Evolutionary conservation across 2,329 filamentous ascomycete species (phyloP), one percentile per base, ranked within the genome.

Genomic region (Lasiodiplodia theobromae): DNA sequence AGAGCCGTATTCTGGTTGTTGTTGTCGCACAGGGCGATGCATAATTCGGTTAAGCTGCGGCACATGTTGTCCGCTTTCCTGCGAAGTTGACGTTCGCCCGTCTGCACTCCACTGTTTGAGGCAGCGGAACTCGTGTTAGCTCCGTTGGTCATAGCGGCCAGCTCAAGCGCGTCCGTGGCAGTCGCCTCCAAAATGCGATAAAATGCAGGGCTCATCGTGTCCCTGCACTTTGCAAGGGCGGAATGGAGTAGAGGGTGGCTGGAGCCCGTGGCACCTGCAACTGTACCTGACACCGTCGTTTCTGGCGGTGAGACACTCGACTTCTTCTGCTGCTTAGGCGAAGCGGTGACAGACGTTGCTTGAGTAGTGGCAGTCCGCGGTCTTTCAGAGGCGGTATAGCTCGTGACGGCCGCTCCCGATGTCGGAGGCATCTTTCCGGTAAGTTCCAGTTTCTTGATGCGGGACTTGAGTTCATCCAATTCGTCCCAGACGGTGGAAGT

Each of bases 401-500:
- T 67, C 44, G 56, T 67, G 31, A 68, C 86, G 2, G 92, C 92
- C 2, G 92, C 92, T 44, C 90, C 92, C 2, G 94, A 95, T 2
- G 92, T 94, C 0, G 92, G 83, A 0, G 94, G 94, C 40, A 96
- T 83, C 79, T 96, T 97, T 69, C 94, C 94, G 2, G 93, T 96
- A 73, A 96, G 81, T 78, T 98, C 96, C 11, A 99, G 86, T 70
- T 93, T 92, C 73, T 93, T 90, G 73, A 99, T 97, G 37, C 96
- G 89, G 51, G 93, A 96, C 78, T 98, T 98, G 57, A 99, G 83
- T 72, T 98, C 96, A 74, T 98, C 96, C 34, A 99, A 82, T 79
- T 99, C 96, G 77, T 98, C 96, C 96, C 96, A 99, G 2, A 99
- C 93, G 0, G 94, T 97, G 2, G 94, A 96, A 14, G 94, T 93